phyloP scores from a whole-genome alignment of 2,329 filamentous ascomycete genomes.

The Alternaria metachromatica region DNA sequence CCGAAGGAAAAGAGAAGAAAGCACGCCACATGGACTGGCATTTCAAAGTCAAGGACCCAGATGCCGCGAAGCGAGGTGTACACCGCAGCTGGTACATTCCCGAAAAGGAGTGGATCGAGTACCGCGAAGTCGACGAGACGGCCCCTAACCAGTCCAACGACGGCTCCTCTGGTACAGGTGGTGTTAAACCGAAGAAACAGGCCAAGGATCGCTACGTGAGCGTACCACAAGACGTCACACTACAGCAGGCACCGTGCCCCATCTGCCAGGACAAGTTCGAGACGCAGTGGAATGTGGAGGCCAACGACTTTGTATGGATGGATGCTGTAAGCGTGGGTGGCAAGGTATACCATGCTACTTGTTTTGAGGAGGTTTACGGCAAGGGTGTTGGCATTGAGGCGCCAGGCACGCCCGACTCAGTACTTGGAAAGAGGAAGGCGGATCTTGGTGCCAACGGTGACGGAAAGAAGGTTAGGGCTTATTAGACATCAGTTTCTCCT shows the following conservation, averaged over 20 bases:
- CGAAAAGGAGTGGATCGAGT: conserved; percentile 92
- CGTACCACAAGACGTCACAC: conserved; percentile 78
- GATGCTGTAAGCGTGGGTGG: conserved; percentile 81
- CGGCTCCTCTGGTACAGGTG: conserved; percentile 42
- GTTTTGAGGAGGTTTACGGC: conserved; percentile 70
- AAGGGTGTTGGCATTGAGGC: conserved; percentile 40
- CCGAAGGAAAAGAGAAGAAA: conserved; percentile 83
- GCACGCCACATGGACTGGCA: conserved; percentile 97
- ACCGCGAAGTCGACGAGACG: conserved; percentile 76
- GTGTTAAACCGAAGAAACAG: conserved; percentile 56
- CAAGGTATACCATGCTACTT: conserved; percentile 88
- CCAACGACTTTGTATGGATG: conserved; percentile 96
- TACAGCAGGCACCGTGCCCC: conserved; percentile 80
- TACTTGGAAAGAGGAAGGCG: conserved; percentile 47
- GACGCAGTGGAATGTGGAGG: conserved; percentile 88
- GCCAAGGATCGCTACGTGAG: conserved; percentile 75
- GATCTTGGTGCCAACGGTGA: conserved; percentile 32
- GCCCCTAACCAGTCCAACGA: conserved; percentile 44
- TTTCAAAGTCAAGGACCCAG: conserved; percentile 89
- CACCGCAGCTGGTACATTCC: conserved; percentile 96
- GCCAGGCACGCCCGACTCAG: conserved; percentile 46
- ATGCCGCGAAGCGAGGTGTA: conserved; percentile 83
- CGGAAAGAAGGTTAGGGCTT: conserved; percentile 43
- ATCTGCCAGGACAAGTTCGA: conserved; percentile 97
- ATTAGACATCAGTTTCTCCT: not conserved